A percentile compares a stretch with the other conserved stretches of the same genome.
Conservation (phyloP, 306 rosid species). For the Pueraria montana region DNA sequence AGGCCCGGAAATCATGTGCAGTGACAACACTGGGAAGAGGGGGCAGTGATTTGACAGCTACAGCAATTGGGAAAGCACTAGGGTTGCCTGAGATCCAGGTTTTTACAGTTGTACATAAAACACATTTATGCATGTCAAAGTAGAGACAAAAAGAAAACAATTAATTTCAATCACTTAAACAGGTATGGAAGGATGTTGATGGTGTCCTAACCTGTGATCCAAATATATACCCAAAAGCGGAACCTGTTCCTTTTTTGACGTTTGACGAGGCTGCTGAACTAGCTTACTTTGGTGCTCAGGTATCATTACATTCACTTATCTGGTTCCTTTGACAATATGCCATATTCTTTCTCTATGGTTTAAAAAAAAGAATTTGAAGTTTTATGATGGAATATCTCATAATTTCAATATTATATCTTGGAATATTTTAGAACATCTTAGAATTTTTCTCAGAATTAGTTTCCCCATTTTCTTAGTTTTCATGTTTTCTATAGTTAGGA, state of each 20-base stretch:
- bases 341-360: not conserved
- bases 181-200: conserved; percentile 99
- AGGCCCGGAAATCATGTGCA: conserved; percentile 97
- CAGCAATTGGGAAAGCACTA: conserved; percentile 93
- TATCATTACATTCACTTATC: conserved; percentile 46
- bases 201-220: conserved; percentile 98
- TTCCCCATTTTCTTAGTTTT: not conserved
- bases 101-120: conserved; percentile 19
- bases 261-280: conserved; percentile 99
- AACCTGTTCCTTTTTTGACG: conserved; percentile 92
- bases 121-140: conserved; percentile 5
- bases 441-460: not conserved
- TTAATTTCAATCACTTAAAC: conserved; percentile 49
- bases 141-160: conserved; percentile 16
- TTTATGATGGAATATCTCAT: not conserved
- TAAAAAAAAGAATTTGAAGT: not conserved
- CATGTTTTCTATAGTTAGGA: not conserved
- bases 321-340: conserved; percentile 35
- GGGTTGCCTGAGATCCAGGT: conserved; percentile 98
- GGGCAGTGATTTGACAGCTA: conserved; percentile 98
- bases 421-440: not conserved
- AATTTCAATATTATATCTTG: not conserved
- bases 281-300: conserved; percentile 99
- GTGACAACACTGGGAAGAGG: conserved; percentile 98
- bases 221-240: conserved; percentile 72